Conservation (phyloP, 2,329 filamentous ascomycete species). For the Thielaviopsis punctulata region DNA sequence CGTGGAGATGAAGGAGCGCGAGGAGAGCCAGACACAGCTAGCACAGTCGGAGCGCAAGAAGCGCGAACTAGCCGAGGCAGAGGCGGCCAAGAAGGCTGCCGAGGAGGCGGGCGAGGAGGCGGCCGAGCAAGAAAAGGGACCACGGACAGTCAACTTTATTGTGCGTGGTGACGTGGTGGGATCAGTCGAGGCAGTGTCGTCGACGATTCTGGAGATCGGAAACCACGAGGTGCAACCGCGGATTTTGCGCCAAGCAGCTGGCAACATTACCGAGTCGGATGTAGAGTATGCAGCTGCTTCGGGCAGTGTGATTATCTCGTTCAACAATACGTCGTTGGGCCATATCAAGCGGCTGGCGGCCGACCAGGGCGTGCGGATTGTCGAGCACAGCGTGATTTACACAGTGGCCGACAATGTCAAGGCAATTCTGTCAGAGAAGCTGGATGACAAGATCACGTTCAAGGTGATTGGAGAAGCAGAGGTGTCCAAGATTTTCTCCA, state of each 20-base stretch:
- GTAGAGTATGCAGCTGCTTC: conserved; percentile 72
- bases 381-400: conserved; percentile 81
- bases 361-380: conserved; percentile 52
- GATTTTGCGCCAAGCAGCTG: conserved; percentile 62
- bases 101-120: conserved; percentile 20
- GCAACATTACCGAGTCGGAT: conserved; percentile 68
- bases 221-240: conserved; percentile 68
- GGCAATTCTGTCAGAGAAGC: conserved; percentile 46
- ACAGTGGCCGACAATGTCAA: conserved; percentile 58
- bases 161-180: conserved; percentile 88
- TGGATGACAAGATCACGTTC: conserved; percentile 48
- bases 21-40: conserved; percentile 62
- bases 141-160: conserved; percentile 54
- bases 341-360: conserved; percentile 55
- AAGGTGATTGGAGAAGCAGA: conserved; percentile 79
- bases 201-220: conserved; percentile 59
- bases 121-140: conserved; percentile 22
- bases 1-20: conserved; percentile 50
- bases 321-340: conserved; percentile 57
- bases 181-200: conserved; percentile 77
- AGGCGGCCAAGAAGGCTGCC: conserved; percentile 21
- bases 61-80: conserved; percentile 33
- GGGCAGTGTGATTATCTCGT: conserved; percentile 62
- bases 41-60: conserved; percentile 54
- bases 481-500: conserved; percentile 65